phyloP scores from a whole-genome alignment of 495 filamentous ascomycete species.

The Xylaria telfairii region DNA sequence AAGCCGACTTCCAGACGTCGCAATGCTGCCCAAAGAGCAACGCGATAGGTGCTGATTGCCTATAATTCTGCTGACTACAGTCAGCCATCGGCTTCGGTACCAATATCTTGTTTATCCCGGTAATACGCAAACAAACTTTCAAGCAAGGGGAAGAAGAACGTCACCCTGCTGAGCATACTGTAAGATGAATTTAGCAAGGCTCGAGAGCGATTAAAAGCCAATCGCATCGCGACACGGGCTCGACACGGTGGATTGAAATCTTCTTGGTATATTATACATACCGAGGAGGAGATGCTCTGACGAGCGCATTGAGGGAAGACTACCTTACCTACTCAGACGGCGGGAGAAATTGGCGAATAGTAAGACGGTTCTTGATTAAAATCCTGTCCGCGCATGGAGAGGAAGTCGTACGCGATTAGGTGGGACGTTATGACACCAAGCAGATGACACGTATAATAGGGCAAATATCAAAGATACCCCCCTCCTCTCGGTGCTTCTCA shows the following conservation, averaged over 20 bases:
- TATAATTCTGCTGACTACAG: not conserved
- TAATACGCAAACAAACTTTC: too few species aligned
- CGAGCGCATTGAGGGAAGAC: not conserved
- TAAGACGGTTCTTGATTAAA: not conserved
- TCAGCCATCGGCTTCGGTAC: constrained; percentile 8
- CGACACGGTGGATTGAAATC: not conserved
- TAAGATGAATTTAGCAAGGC: too few species aligned
- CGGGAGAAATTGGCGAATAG: not conserved
- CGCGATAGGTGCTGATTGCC: constrained; percentile 3
- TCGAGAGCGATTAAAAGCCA: not conserved
- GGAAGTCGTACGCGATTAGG: too few species aligned
- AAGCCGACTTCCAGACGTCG: not conserved
- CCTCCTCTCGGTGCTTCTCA: not conserved
- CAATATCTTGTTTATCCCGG: not conserved
- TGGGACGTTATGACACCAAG: not conserved
- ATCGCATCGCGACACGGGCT: not conserved
- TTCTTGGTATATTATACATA: too few species aligned
- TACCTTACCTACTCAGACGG: not conserved
- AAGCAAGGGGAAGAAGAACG: too few species aligned
- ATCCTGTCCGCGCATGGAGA: not conserved
- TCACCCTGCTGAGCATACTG: too few species aligned
- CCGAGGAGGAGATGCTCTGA: not conserved
- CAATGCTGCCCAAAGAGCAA: not conserved
- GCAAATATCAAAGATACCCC: not conserved
- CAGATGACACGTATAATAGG: not conserved